These are phyloP conservation scores for Wickerhamomyces queroliae DNA, from an alignment of 805 yeast species.

Conservation along the genomic window DNA sequence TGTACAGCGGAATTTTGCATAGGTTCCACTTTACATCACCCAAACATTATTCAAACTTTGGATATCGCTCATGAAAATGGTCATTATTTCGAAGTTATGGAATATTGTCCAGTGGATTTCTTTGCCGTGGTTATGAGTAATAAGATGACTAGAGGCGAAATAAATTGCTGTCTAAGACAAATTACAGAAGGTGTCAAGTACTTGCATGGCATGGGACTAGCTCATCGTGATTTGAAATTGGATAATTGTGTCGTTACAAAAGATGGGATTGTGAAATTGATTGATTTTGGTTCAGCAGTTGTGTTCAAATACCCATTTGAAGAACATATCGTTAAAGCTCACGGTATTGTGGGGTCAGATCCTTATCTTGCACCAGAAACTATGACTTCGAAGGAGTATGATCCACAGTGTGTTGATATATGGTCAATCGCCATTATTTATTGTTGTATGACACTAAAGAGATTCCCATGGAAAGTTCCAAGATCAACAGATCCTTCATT, in stretches of 20 bases:
- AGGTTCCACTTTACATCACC: conserved; percentile 77
- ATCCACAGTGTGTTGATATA: conserved; percentile 74
- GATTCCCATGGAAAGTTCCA: conserved; percentile 89
- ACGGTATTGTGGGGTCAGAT: conserved; percentile 80
- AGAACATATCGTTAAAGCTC: conserved; percentile 50
- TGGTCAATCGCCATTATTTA: conserved; percentile 84
- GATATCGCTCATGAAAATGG: conserved; percentile 56
- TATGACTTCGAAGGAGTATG: conserved; percentile 47
- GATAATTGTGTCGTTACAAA: conserved; percentile 78
- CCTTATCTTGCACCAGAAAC: conserved; percentile 88
- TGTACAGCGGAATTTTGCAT: conserved; percentile 88
- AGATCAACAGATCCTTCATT: conserved; percentile 64
- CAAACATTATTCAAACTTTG: conserved; percentile 72
- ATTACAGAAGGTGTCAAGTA: conserved; percentile 66
- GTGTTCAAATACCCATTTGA: conserved; percentile 76
- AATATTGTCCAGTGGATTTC: conserved; percentile 78
- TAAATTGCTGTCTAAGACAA: conserved; percentile 77
- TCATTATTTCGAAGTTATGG: conserved; percentile 79
- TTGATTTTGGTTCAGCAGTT: conserved; percentile 82
- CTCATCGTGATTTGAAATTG: conserved; percentile 77
- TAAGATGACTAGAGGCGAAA: conserved; percentile 73
- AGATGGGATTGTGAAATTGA: conserved; percentile 69
- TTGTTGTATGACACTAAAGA: conserved; percentile 80
- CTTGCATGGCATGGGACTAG: conserved; percentile 71
- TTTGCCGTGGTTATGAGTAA: conserved; percentile 87